Evolutionary conservation across 352 stramenopile species (phyloP).

Genomic region (Globisporangium mamillatum): DNA sequence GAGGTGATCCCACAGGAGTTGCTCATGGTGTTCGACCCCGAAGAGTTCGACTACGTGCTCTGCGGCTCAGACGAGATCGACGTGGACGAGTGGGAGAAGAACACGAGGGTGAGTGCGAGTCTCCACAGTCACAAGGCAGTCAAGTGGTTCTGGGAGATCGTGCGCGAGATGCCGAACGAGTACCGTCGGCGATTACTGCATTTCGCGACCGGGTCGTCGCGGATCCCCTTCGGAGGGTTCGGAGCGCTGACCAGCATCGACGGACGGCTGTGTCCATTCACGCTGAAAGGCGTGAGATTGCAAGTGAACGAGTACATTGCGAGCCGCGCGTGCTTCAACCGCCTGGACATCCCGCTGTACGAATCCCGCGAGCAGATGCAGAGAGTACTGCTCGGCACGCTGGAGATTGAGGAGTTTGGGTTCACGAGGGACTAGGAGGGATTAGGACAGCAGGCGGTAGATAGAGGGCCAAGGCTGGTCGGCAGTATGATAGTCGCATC

Average conservation of each 20-base stretch:
- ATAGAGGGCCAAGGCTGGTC: too few relatives aligned
- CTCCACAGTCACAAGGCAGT: too few relatives aligned
- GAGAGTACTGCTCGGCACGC: neutral
- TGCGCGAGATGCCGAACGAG: neutral
- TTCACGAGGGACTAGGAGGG: neutral
- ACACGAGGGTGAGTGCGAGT: too few relatives aligned
- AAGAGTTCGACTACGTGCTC: slow-evolving; percentile 79
- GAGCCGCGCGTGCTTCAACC: slow-evolving; percentile 3
- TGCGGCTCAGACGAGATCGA: slow-evolving; percentile 76
- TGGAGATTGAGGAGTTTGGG: neutral
- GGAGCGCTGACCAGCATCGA: neutral
- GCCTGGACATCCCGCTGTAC: neutral
- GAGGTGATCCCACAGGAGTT: slow-evolving; percentile 91
- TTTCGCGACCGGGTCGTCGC: neutral
- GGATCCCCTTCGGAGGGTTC: neutral
- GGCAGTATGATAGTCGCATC: too few relatives aligned
- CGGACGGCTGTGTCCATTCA: neutral
- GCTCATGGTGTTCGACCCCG: slow-evolving; percentile 93
- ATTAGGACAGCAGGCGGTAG: too few relatives aligned
- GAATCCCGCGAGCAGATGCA: neutral
- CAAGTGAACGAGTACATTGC: neutral
- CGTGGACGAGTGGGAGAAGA: neutral
- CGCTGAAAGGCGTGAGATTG: neutral
- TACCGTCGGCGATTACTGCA: neutral
- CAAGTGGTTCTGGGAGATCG: neutral